These are phyloP conservation scores for Mycena metata DNA, from an alignment of 768 basidiomycete species.

Conservation along the genomic window DNA sequence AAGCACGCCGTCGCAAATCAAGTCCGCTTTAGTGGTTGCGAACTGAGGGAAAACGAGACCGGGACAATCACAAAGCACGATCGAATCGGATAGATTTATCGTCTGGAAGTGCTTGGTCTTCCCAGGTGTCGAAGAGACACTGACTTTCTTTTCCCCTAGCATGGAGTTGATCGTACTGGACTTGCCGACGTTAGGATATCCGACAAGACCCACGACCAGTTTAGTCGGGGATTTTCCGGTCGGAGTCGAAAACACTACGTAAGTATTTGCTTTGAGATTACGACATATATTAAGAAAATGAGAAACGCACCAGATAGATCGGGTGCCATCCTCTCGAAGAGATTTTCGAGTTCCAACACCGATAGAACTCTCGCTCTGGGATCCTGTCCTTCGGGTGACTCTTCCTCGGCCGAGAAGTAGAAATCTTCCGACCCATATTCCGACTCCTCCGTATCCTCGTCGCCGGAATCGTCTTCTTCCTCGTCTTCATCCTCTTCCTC, in stretches of 20 bases:
- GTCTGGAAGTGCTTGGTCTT: conserved; percentile 99
- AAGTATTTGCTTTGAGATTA: conserved; percentile 11
- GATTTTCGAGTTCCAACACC: conserved; percentile 88
- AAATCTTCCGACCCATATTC: conserved; percentile 53
- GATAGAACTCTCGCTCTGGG: conserved; percentile 82
- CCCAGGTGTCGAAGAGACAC: conserved; percentile 97
- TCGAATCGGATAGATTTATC: conserved; percentile 89
- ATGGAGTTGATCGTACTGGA: conserved; percentile 98
- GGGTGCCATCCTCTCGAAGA: conserved; percentile 82
- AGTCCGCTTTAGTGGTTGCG: conserved; percentile 94
- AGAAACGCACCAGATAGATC: conserved; percentile 68
- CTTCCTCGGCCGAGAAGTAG: conserved; percentile 68
- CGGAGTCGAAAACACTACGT: conserved; percentile 67
- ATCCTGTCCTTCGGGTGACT: conserved; percentile 65
- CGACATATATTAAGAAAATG: background rate
- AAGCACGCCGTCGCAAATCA: conserved; percentile 96
- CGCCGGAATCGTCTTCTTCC: conserved; percentile 43
- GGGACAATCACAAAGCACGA: conserved; percentile 96
- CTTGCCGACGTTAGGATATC: conserved; percentile 99
- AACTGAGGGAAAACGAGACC: conserved; percentile 99
- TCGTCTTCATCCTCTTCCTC: conserved; percentile 46
- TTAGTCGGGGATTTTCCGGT: conserved; percentile 71
- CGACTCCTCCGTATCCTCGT: conserved; percentile 48
- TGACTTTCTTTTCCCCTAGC: conserved; percentile 96
- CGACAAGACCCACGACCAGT: conserved; percentile 90